phyloP scores from a whole-genome alignment of 805 yeast species.

The Wickerhamomyces tratensis region DNA sequence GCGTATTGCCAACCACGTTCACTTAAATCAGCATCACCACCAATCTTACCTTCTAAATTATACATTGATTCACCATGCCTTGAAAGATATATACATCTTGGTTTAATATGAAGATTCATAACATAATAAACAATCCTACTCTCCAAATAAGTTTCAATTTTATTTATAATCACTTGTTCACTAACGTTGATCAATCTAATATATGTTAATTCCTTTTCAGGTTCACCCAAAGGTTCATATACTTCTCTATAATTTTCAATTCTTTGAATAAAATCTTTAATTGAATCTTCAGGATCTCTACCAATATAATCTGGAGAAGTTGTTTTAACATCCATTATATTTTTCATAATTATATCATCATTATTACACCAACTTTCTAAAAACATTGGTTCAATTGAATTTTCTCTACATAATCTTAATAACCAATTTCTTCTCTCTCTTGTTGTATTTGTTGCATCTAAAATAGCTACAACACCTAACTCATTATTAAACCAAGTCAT shows the following conservation, averaged over 20 bases:
- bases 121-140: conserved; percentile 90
- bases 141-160: conserved; percentile 81
- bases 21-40: conserved; percentile 85
- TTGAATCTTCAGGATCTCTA: conserved; percentile 62
- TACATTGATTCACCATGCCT: conserved; percentile 94
- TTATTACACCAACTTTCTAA: conserved; percentile 90
- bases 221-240: conserved; percentile 65
- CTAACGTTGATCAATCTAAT: conserved; percentile 84
- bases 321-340: conserved; percentile 78
- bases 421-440: conserved; percentile 58
- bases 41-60: conserved; percentile 89
- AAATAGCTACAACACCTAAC: conserved; percentile 80
- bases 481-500: conserved; percentile 77
- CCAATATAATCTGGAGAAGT: conserved; percentile 76
- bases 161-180: conserved; percentile 79
- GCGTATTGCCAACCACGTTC: conserved; percentile 84
- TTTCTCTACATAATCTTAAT: conserved; percentile 46
- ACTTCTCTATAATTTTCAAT: conserved; percentile 64
- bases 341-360: conserved; percentile 63
- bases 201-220: conserved; percentile 63
- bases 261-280: conserved; percentile 60
- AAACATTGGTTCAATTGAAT: conserved; percentile 80
- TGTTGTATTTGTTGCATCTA: conserved; percentile 91
- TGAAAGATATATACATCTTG: conserved; percentile 86
- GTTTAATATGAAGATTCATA: conserved; percentile 91